Evolutionary conservation across 2,329 filamentous ascomycete genomes (phyloP).

Genomic region (Penicillium decumbens): DNA sequence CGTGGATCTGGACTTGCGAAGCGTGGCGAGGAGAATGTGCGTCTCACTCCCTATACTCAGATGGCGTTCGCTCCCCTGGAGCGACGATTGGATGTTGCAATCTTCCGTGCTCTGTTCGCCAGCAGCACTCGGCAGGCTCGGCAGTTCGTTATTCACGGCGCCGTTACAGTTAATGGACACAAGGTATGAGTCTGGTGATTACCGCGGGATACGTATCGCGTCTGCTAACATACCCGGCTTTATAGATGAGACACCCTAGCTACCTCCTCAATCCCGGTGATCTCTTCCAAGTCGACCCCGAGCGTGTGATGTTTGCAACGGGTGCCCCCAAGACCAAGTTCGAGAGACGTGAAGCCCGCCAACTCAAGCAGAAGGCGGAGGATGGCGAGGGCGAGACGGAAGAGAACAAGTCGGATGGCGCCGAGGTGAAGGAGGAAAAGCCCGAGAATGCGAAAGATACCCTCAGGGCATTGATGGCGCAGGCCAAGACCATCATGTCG

Average conservation of each 20-base stretch:
- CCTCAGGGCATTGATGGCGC: slow-evolving; percentile 52
- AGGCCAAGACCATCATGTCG: slow-evolving; percentile 59
- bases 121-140: slow-evolving; percentile 88
- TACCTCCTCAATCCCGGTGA: slow-evolving; percentile 96
- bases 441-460: slow-evolving; percentile 43
- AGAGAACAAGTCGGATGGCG: slow-evolving; percentile 25
- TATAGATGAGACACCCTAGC: slow-evolving; percentile 81
- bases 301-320: slow-evolving; percentile 82
- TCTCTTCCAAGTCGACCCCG: slow-evolving; percentile 92
- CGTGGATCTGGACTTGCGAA: slow-evolving; percentile 67
- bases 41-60: slow-evolving; percentile 79
- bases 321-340: slow-evolving; percentile 61
- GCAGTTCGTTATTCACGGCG: slow-evolving; percentile 89
- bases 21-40: slow-evolving; percentile 16
- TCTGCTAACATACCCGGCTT: background rate
- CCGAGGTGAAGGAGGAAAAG: slow-evolving; percentile 30
- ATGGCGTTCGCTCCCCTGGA: slow-evolving; percentile 94
- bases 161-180: slow-evolving; percentile 93
- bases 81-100: slow-evolving; percentile 84
- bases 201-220: background rate
- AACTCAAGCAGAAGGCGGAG: slow-evolving; percentile 21
- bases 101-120: slow-evolving; percentile 90
- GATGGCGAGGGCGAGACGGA: slow-evolving; percentile 27
- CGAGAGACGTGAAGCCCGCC: slow-evolving; percentile 39
- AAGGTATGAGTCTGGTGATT: slow-evolving; percentile 56